phyloP scores from a whole-genome alignment of 192 early-diverging fungal species.

The Umbelopsis ramanniana region DNA sequence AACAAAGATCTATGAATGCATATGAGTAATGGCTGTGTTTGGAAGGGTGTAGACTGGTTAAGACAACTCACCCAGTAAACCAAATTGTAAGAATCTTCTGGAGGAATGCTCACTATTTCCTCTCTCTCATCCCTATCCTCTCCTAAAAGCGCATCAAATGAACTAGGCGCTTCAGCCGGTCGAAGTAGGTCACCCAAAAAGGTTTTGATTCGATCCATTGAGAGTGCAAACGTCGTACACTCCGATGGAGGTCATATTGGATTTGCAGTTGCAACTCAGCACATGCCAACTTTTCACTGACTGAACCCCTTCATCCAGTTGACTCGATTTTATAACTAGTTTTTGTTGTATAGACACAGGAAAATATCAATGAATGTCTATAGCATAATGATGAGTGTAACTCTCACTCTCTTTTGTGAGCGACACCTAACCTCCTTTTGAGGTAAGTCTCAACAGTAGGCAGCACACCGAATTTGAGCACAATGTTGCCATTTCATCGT shows the following conservation, averaged over 20 bases:
- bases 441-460: too few relatives aligned
- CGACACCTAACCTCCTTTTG: too few relatives aligned
- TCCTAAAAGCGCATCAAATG: constrained; percentile 11
- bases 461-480: too few relatives aligned
- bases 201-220: constrained; percentile 19
- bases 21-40: neutral
- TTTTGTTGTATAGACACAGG: too few relatives aligned
- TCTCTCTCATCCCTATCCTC: constrained; percentile 19
- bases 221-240: neutral
- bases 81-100: constrained; percentile 47
- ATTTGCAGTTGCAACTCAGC: constrained; percentile 7
- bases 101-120: constrained; percentile 31
- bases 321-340: too few relatives aligned
- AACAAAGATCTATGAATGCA: constrained; percentile 55
- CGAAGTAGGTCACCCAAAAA: constrained; percentile 14
- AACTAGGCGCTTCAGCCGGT: neutral
- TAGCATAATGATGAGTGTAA: too few relatives aligned
- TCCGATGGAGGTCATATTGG: neutral
- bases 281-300: too few relatives aligned
- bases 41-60: neutral
- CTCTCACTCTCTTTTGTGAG: too few relatives aligned
- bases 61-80: constrained; percentile 47
- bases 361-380: too few relatives aligned
- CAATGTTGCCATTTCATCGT: too few relatives aligned
- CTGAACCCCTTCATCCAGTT: too few relatives aligned